Evolutionary conservation across 306 rosid species (phyloP).

Genomic region (Arachis stenosperma): DNA sequence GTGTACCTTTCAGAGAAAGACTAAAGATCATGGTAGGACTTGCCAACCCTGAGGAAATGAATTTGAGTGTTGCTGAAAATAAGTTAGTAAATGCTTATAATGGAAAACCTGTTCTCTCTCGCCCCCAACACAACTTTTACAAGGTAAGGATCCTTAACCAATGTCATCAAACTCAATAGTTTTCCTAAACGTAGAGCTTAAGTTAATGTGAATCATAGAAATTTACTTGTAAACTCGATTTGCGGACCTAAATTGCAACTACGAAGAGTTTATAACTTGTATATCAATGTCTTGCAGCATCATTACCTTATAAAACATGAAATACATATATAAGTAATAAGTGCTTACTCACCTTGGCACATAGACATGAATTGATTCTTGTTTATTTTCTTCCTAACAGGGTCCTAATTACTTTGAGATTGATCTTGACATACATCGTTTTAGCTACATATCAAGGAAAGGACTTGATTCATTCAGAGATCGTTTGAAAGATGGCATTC

Average conservation of each 20-base stretch:
- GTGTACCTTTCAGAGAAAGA: slow-evolving; percentile 81
- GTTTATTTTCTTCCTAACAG: slow-evolving; percentile 45
- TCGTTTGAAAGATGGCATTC: slow-evolving; percentile 70
- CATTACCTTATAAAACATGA: background rate
- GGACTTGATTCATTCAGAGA: slow-evolving; percentile 89
- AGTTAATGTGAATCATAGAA: no score
- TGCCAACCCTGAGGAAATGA: slow-evolving; percentile 83
- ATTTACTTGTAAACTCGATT: no score
- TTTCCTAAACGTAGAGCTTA: no score
- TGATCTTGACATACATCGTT: slow-evolving; percentile 94
- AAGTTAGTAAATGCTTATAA: slow-evolving; percentile 83
- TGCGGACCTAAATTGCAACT: no score
- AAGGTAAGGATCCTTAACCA: slow-evolving; percentile 47
- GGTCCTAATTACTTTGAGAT: slow-evolving; percentile 94
- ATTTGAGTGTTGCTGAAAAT: slow-evolving; percentile 75
- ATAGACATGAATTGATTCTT: slow-evolving; percentile 6
- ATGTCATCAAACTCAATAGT: no score
- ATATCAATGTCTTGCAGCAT: background rate
- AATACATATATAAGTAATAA: background rate
- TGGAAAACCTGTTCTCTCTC: slow-evolving; percentile 91
- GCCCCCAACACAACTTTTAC: slow-evolving; percentile 89
- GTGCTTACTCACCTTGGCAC: slow-evolving; percentile 4
- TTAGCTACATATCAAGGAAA: slow-evolving; percentile 93
- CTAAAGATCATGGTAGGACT: slow-evolving; percentile 91
- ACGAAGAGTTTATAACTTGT: no score